A percentile compares a stretch with the other conserved stretches of the same genome.
phyloP scores from a whole-genome alignment of 2,329 filamentous ascomycete species.

The Apiospora marii region DNA sequence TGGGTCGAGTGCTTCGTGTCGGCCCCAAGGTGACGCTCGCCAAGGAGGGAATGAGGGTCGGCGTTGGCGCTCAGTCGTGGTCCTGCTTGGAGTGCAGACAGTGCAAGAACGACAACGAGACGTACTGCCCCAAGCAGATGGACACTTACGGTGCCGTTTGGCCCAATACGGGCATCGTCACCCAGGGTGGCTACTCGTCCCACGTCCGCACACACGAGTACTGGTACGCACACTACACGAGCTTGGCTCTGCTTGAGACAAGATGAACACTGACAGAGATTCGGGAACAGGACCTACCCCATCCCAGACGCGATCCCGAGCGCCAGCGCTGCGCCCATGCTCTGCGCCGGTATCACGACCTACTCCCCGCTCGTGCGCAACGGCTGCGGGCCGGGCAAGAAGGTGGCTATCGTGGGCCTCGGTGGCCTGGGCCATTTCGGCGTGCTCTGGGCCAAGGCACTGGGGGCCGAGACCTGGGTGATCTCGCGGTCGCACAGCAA shows the following conservation, averaged over 20 bases:
- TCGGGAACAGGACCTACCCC: constrained; percentile 62
- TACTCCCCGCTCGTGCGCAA: constrained; percentile 81
- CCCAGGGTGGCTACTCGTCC: constrained; percentile 67
- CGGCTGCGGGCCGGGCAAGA: constrained; percentile 79
- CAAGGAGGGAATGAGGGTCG: constrained; percentile 69
- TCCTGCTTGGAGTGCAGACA: constrained; percentile 71
- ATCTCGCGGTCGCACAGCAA: constrained; percentile 68
- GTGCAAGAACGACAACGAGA: constrained; percentile 62
- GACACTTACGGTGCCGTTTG: constrained; percentile 67
- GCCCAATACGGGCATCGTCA: constrained; percentile 67
- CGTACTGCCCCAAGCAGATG: constrained; percentile 69
- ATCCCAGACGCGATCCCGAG: constrained; percentile 76
- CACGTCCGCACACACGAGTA: constrained; percentile 80
- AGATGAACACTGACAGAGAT: neutral
- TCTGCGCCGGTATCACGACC: constrained; percentile 84
- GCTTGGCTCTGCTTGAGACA: neutral
- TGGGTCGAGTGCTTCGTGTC: constrained; percentile 73
- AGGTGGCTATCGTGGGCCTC: constrained; percentile 77
- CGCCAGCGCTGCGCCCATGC: constrained; percentile 76
- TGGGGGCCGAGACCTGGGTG: constrained; percentile 68
- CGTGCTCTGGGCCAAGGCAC: constrained; percentile 72
- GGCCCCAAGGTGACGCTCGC: constrained; percentile 69
- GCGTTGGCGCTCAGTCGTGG: constrained; percentile 73
- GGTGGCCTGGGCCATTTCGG: constrained; percentile 78
- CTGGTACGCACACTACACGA: constrained; percentile 53